These are phyloP conservation scores for Papiliotrema laurentii DNA, from an alignment of 1,284 basidiomycete species.

Conservation along the genomic window DNA sequence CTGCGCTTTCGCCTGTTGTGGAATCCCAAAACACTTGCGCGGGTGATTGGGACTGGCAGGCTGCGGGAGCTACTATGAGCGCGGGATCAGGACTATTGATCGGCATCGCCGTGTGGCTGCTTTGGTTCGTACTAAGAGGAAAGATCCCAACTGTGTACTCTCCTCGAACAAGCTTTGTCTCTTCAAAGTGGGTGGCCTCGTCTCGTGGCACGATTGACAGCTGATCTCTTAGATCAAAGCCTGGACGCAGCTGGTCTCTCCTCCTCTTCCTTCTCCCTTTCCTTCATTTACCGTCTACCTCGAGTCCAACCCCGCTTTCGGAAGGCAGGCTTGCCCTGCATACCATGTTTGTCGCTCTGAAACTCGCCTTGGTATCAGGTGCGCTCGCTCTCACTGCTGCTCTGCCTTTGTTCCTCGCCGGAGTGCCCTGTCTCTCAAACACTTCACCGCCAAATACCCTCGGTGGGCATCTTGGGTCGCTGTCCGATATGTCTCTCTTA, in stretches of 20 bases:
- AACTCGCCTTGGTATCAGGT: conserved; percentile 62
- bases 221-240: conserved; percentile 61
- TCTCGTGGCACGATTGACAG: background rate
- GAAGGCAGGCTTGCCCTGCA: conserved; percentile 68
- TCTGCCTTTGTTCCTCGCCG: conserved; percentile 65
- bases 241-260: conserved; percentile 57
- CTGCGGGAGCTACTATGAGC: conserved; percentile 21
- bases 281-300: conserved; percentile 60
- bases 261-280: conserved; percentile 66
- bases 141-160: conserved; percentile 21
- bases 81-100: conserved; percentile 18
- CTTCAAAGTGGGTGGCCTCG: conserved; percentile 20
- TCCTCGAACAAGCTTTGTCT: conserved; percentile 29
- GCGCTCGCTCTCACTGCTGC: conserved; percentile 62
- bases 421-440: conserved; percentile 61
- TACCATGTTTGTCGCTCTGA: conserved; percentile 60
- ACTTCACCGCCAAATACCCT: conserved; percentile 52
- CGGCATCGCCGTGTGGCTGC: conserved; percentile 26
- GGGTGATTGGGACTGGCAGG: conserved; percentile 38
- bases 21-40: conserved; percentile 23
- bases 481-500: conserved; percentile 69
- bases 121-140: conserved; percentile 25
- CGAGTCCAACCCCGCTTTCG: conserved; percentile 59
- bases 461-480: conserved; percentile 60
- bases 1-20: background rate